phyloP scores from a whole-genome alignment of 768 basidiomycete species.

The Punctularia strigosozonata region DNA sequence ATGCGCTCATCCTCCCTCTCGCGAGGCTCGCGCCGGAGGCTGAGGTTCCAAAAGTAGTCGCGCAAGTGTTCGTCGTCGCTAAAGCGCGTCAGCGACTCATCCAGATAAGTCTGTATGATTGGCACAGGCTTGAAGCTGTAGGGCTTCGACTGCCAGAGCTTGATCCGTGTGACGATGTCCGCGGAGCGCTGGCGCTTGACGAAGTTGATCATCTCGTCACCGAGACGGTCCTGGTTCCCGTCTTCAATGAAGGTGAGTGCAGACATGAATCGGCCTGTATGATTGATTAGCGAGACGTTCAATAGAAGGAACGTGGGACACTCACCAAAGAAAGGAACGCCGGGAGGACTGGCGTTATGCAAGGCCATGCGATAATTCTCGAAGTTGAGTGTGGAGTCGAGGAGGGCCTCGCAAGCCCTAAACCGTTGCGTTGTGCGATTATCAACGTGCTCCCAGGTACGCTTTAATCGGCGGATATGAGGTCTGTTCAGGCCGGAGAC shows the following conservation, averaged over 20 bases:
- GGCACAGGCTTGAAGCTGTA: constrained; percentile 75
- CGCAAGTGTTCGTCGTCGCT: constrained; percentile 58
- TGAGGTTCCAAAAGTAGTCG: constrained; percentile 76
- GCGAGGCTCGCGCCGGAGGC: constrained; percentile 81
- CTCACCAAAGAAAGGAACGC: constrained; percentile 93
- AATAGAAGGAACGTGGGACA: not conserved
- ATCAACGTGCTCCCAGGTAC: constrained; percentile 87
- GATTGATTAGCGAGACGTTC: constrained; percentile 2
- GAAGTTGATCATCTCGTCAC: constrained; percentile 82
- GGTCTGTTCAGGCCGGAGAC: constrained; percentile 91
- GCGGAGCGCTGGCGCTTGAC: constrained; percentile 89
- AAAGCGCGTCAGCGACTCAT: constrained; percentile 64
- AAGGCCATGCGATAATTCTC: constrained; percentile 81
- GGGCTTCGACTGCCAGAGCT: constrained; percentile 85
- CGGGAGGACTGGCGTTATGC: constrained; percentile 77
- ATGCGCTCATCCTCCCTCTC: constrained; percentile 97
- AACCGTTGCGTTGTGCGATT: constrained; percentile 65
- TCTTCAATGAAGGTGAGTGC: constrained; percentile 96
- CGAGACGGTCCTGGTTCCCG: constrained; percentile 79
- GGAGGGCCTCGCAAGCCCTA: constrained; percentile 71
- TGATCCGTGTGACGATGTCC: constrained; percentile 95
- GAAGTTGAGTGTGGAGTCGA: constrained; percentile 92
- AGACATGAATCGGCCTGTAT: constrained; percentile 84
- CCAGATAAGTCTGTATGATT: constrained; percentile 61
- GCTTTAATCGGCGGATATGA: constrained; percentile 83